Evolutionary conservation across 148 eudicot genomes (phyloP).

Genomic region (Arctostaphylos glauca): DNA sequence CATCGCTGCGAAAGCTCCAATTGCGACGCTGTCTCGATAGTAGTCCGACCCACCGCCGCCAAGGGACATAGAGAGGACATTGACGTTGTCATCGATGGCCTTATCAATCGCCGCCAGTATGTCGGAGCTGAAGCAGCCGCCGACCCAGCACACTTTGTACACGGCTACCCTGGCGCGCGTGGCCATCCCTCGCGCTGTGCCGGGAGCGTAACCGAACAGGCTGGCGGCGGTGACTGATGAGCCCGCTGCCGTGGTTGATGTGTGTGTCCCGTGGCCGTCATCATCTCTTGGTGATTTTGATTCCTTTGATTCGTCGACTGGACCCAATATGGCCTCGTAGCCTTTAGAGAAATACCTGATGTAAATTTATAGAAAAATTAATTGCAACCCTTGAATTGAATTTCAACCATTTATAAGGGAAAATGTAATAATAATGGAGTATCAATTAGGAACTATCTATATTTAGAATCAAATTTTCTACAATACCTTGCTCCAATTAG

Average conservation of each 20-base stretch:
- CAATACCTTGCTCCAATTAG: slow-evolving; percentile 39
- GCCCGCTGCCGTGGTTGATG: slow-evolving; percentile 42
- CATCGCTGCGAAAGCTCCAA: slow-evolving; percentile 48
- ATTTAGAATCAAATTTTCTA: neutral
- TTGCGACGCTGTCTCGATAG: slow-evolving; percentile 42
- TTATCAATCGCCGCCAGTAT: slow-evolving; percentile 40
- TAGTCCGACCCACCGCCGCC: slow-evolving; percentile 47
- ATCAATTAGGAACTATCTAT: neutral
- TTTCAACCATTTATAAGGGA: no score
- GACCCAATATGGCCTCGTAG: slow-evolving; percentile 40
- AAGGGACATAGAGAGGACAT: slow-evolving; percentile 39
- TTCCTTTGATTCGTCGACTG: slow-evolving; percentile 41
- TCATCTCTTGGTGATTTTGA: slow-evolving; percentile 48
- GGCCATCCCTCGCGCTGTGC: slow-evolving; percentile 53
- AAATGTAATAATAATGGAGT: no score
- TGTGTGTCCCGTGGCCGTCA: slow-evolving; percentile 56
- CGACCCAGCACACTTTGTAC: slow-evolving; percentile 51
- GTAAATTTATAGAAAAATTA: slow-evolving; percentile 20
- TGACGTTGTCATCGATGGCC: slow-evolving; percentile 37
- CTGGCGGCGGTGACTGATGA: slow-evolving; percentile 32
- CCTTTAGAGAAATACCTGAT: slow-evolving; percentile 41
- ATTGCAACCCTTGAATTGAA: no score
- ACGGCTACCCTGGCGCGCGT: slow-evolving; percentile 36
- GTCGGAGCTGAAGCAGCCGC: slow-evolving; percentile 53
- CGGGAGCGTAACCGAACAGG: slow-evolving; percentile 39